Base-by-base conservation (phyloP, 192 early-diverging fungal genomes). In the Helicostylum pulchrum region DNA sequence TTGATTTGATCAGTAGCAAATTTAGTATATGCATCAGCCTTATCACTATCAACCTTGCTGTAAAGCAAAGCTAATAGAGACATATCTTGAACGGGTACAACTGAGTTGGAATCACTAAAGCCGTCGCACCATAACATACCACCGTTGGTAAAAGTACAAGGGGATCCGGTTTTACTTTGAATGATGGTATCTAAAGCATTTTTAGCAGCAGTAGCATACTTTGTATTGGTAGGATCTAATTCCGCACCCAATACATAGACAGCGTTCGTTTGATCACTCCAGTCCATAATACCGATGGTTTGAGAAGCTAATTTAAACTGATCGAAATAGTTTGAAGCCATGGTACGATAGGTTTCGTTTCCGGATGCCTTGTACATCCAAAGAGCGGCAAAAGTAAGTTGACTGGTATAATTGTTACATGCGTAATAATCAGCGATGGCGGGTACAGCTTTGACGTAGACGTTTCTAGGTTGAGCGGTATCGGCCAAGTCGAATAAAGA, bases 321-420 rank as follows among this genome's bases (percentile, higher is more conserved):
- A 36, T 85, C 61, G 39, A 82, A 74, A 21, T 82, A 83, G 9
- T 63, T 72, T 55, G 62, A 47, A 2, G 83, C 83, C 43, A 76
- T 79, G 17, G 66, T 44, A 51, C 74, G 57, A 54, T 85, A 86
- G 8, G 46, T 65, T 11, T 62, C 4, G 23, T 80, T 67, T 14
- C 72, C 72, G 3, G 83, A 83, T 3, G 82, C 74, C 39, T 64
- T 68, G 66, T 77, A 82, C 62, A 86, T 70, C 85, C 85, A 86
- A 8, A 79, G 68, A 19, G 83, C 82, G 44, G 73, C 83, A 73
- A 65, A 85, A 1, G 81, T 77, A 0, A 86, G 60, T 55, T 86
- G 77, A 53, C 80, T 75, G 12, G 65, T 53, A 53, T 70, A 81
- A 17, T 58, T 59, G 10, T 66, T 73, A 6, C 83, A 80, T 1